phyloP scores from a whole-genome alignment of 805 yeast genomes.

The Ogataea dorogensis region DNA sequence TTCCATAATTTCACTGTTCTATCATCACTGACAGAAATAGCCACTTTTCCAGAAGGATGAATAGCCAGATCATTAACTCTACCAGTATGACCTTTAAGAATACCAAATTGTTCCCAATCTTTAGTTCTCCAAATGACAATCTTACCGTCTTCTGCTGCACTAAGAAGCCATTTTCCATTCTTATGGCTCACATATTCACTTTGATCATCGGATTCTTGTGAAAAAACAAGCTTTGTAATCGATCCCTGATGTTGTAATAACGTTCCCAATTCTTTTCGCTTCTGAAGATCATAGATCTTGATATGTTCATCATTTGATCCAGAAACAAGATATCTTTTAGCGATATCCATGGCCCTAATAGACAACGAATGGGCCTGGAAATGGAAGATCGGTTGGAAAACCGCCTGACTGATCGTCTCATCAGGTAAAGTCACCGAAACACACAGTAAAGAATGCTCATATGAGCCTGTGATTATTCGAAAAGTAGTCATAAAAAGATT shows the following conservation, averaged over 20 bases:
- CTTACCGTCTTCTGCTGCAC: slow-evolving; percentile 89
- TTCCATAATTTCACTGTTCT: slow-evolving; percentile 88
- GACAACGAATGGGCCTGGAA: slow-evolving; percentile 92
- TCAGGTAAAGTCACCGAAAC: slow-evolving; percentile 66
- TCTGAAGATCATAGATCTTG: slow-evolving; percentile 89
- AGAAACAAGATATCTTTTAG: slow-evolving; percentile 82
- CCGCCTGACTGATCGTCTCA: slow-evolving; percentile 44
- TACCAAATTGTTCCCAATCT: slow-evolving; percentile 93
- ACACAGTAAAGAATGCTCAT: slow-evolving; percentile 89
- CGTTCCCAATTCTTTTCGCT: slow-evolving; percentile 91
- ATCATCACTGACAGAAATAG: slow-evolving; percentile 86
- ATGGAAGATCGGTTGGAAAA: slow-evolving; percentile 92
- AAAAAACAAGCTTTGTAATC: slow-evolving; percentile 72
- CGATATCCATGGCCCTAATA: slow-evolving; percentile 78
- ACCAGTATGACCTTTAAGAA: slow-evolving; percentile 85
- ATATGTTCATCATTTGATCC: slow-evolving; percentile 97
- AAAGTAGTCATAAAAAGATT: slow-evolving; percentile 35
- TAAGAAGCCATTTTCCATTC: slow-evolving; percentile 83
- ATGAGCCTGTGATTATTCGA: slow-evolving; percentile 89
- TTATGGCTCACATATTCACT: slow-evolving; percentile 33
- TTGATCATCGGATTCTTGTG: slow-evolving; percentile 43
- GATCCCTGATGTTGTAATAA: slow-evolving; percentile 86
- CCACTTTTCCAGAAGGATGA: slow-evolving; percentile 88
- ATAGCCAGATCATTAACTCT: slow-evolving; percentile 80
- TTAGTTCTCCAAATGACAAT: slow-evolving; percentile 91